These are phyloP conservation scores for Chernovozyma sophiae-reginae DNA, from an alignment of 1,139 yeast species.

Conservation along the genomic window DNA sequence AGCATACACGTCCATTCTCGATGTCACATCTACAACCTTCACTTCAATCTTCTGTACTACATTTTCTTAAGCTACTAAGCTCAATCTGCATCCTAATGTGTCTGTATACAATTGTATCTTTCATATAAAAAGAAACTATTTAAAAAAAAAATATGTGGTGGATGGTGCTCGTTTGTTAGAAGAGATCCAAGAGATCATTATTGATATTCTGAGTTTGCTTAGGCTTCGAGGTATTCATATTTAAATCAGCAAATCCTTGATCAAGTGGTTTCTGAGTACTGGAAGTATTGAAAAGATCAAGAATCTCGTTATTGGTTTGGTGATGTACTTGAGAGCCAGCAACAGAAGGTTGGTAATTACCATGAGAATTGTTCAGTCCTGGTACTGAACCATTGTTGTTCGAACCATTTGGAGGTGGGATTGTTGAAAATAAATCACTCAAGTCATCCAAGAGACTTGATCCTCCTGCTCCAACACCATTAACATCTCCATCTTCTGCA, in stretches of 20 bases:
- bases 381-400: conserved; percentile 5
- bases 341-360: no score
- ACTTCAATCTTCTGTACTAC: no score
- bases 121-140: no score
- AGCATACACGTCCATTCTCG: no score
- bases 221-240: conserved; percentile 8
- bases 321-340: no score
- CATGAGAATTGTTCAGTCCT: no score
- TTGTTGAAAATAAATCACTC: conserved; percentile 57
- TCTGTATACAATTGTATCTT: no score
- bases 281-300: conserved; percentile 35
- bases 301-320: conserved; percentile 34
- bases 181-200: conserved; percentile 7
- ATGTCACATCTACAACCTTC: no score
- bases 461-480: conserved; percentile 12
- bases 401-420: conserved; percentile 7
- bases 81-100: no score
- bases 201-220: background rate
- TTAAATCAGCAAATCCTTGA: conserved; percentile 20
- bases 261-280: conserved; percentile 10
- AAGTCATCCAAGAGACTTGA: conserved; percentile 54
- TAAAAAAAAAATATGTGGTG: no score
- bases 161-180: no score
- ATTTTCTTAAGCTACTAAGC: no score
- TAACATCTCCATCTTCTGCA: conserved; percentile 39